Evolutionary conservation across 139 green algal genomes (phyloP), one percentile per base, ranked within the genome.

Genomic region (Tetraselmis striata): DNA sequence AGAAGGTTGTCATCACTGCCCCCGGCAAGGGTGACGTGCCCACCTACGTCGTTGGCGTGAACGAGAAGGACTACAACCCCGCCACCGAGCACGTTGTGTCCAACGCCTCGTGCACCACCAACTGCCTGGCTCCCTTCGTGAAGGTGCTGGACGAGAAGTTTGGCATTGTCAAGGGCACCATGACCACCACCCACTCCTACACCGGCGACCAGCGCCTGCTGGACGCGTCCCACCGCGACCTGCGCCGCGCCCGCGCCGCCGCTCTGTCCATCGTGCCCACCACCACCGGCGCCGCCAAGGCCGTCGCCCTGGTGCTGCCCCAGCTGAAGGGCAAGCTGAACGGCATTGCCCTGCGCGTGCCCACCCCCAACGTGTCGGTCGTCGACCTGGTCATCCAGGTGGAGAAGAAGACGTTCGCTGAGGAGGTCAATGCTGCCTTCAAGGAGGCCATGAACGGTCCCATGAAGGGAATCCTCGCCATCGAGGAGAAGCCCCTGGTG

Each of bases 141-240:
- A 99, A 99, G 96, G 94, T 99, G 58, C 90, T 99, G 80, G 89
- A 98, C 80, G 96, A 99, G 87, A 97, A 98, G 89, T 99, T 99
- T 84, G 95, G 96, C 89, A 98, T 99, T 83, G 94, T 99, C 79
- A 99, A 99, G 95, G 97, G 96, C 78, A 97, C 92, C 79, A 99
- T 99, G 96, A 99, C 97, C 86, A 99, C 97, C 85, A 98, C 94
- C 76, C 97, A 99, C 94, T 98, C 94, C 22, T 99, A 99, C 96
- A 99, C 97, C 30, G 95, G 95, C 81, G 97, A 99, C 93, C 96
- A 99, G 95, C 89, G 94, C 82, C 92, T 99, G 90, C 91, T 99
- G 84, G 97, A 99, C 88, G 96, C 95, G 1, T 96, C 91, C n/a
- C 96, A 98, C 95, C 92, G 96, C 82, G 97, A 99, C 85, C 92